Base-by-base conservation (phyloP, 768 basidiomycete genomes). In the Leccinum obscurum region DNA sequence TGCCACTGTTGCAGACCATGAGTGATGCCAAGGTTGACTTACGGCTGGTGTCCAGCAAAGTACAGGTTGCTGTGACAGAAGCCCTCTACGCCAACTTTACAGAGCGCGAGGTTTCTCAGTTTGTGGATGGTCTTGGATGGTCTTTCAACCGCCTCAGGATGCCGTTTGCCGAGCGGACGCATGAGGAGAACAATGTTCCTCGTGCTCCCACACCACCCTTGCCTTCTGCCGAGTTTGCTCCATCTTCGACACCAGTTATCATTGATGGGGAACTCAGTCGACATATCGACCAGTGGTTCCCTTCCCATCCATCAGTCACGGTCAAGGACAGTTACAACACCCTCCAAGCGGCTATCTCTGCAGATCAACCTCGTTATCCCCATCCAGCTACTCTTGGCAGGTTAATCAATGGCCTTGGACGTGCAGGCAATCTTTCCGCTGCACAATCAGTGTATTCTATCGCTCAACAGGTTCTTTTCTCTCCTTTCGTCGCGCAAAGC, bases 321-420 rank as follows among this genome's bases (percentile, higher is more conserved):
- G 59, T 77, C 55, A 39, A 68, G 37, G 66, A 73, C 9, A 85
- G 85, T 2, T 91, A 83, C 68, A 63, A 70, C 4, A 69, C 78
- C 8, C 83, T 91, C 69, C 71, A 80, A 58, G 62, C 70, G 3
- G 84, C 80, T 8, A 61, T 84, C n/a, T 69, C 69, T 10, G 52
- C 49, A 3, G 22, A 72, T 28, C 65, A 68, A 3, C 80, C 82
- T 22, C 64, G 79, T 9, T 83, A 81, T 52, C 88, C 92, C 1
- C 69, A 77, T 8, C 77, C 85, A 3, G 73, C 73, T 13, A 77
- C 79, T 7, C 68, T 95, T 28, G 85, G 82, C 15, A 78, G 80
- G 11, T 75, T 97, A 24, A 87, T 95, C 66, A 83, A 86, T 59
- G 75, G 77, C 4, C 80, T 93, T 14, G 92, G 92, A 17, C 85